Conservation (phyloP, 306 rosid genomes). For the Mimosa pudica region DNA sequence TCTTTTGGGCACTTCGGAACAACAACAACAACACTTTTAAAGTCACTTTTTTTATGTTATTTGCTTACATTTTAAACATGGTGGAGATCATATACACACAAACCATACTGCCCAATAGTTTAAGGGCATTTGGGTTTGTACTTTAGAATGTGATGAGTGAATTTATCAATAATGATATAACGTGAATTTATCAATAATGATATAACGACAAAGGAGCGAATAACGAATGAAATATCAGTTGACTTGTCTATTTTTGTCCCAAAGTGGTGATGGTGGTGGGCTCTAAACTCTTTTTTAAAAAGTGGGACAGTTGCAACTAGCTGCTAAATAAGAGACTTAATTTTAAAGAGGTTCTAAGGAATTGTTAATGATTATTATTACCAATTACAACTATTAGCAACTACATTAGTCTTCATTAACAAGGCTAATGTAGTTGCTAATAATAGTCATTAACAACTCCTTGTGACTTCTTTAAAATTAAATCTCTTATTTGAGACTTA, state of each 20-base stretch:
- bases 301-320: no score
- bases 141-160: slow-evolving; percentile 27
- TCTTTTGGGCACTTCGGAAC: slow-evolving; percentile 20
- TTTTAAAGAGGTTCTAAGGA: no score
- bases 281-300: background rate
- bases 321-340: no score
- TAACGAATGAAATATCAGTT: slow-evolving; percentile 34
- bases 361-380: no score
- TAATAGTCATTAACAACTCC: no score
- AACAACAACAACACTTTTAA: background rate
- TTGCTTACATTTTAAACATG: slow-evolving; percentile 9
- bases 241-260: slow-evolving; percentile 38
- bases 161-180: slow-evolving; percentile 28
- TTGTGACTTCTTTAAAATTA: no score
- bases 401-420: no score
- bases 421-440: no score
- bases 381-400: no score
- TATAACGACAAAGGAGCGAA: slow-evolving; percentile 10
- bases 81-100: slow-evolving; percentile 1
- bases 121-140: slow-evolving; percentile 18
- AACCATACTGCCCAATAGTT: slow-evolving; percentile 13
- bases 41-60: background rate
- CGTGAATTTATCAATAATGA: slow-evolving; percentile 15
- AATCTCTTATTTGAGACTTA: no score
- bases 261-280: slow-evolving; percentile 34